These are phyloP conservation scores for Aegilops sharonensis DNA, from an alignment of 176 grass and related monocot genomes.

Conservation along the genomic window DNA sequence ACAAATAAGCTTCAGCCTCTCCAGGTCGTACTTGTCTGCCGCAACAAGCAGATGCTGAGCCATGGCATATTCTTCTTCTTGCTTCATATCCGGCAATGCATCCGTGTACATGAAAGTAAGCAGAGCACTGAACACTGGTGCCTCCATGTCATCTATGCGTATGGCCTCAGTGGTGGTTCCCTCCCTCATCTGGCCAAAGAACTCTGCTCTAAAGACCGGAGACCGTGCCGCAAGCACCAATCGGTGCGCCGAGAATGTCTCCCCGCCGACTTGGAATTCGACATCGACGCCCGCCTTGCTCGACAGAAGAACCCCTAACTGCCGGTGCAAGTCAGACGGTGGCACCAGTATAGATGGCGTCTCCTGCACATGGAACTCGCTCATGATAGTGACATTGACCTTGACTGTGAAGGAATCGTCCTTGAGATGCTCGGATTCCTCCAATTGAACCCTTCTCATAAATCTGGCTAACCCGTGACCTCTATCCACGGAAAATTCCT, in stretches of 20 bases:
- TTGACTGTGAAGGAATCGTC: background rate
- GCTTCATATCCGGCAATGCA: background rate
- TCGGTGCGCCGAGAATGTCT: background rate
- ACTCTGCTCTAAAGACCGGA: background rate
- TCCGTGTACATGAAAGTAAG: conserved; percentile 27
- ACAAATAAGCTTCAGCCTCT: background rate
- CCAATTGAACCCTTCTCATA: background rate
- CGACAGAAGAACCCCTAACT: conserved; percentile 28
- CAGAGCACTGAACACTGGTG: conserved; percentile 10
- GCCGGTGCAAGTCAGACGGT: conserved; percentile 31
- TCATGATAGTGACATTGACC: background rate
- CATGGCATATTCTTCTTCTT: background rate
- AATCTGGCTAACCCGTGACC: background rate
- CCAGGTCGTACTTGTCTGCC: background rate
- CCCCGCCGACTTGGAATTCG: background rate
- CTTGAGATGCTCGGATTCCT: conserved; percentile 14
- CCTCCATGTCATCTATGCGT: background rate
- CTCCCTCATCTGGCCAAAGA: background rate
- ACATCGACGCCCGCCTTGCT: background rate
- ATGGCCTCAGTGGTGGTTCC: background rate
- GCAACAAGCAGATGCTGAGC: conserved; percentile 10
- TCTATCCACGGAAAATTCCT: background rate
- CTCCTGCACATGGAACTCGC: background rate
- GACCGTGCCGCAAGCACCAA: background rate
- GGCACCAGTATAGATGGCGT: background rate